Percentiles rank a stretch among this genome's conserved stretches.
phyloP scores from a whole-genome alignment of 768 basidiomycete species.

The Obba rivulosa region DNA sequence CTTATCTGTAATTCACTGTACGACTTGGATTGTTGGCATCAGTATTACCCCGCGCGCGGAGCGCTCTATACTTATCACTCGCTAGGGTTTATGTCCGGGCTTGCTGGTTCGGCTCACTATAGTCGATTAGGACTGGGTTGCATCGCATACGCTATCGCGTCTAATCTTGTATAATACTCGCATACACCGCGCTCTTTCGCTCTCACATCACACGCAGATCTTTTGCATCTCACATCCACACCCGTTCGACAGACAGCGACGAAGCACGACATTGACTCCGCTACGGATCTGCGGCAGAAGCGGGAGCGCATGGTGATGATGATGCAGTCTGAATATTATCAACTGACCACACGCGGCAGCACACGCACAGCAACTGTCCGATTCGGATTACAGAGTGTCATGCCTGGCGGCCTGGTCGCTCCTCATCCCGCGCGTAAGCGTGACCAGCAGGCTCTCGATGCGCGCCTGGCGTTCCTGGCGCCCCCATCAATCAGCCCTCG shows the following conservation, averaged over 20 bases:
- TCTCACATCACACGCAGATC: too few relatives aligned
- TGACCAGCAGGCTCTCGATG: slow-evolving; percentile 67
- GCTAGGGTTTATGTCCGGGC: slow-evolving; percentile 1
- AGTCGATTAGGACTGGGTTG: not conserved
- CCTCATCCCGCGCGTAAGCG: slow-evolving; percentile 63
- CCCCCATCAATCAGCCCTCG: not conserved
- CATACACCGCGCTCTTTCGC: not conserved
- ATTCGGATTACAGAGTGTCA: slow-evolving; percentile 14
- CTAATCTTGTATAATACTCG: not conserved
- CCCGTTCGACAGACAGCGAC: too few relatives aligned
- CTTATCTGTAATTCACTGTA: too few relatives aligned
- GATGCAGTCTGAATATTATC: not conserved
- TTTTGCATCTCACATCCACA: too few relatives aligned
- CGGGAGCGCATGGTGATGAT: not conserved
- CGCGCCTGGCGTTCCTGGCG: slow-evolving; percentile 61
- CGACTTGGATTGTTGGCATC: too few relatives aligned
- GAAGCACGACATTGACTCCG: too few relatives aligned
- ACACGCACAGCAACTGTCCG: not conserved
- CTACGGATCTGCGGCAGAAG: too few relatives aligned
- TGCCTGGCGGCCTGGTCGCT: slow-evolving; percentile 27
- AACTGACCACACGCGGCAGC: not conserved
- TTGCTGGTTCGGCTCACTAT: slow-evolving; percentile 6
- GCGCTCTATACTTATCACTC: not conserved
- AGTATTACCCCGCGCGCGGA: too few relatives aligned
- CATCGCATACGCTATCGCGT: not conserved